Evolutionary conservation across 2,329 filamentous ascomycete species (phyloP).

Genomic region (Penicillium aurantiogriseum): DNA sequence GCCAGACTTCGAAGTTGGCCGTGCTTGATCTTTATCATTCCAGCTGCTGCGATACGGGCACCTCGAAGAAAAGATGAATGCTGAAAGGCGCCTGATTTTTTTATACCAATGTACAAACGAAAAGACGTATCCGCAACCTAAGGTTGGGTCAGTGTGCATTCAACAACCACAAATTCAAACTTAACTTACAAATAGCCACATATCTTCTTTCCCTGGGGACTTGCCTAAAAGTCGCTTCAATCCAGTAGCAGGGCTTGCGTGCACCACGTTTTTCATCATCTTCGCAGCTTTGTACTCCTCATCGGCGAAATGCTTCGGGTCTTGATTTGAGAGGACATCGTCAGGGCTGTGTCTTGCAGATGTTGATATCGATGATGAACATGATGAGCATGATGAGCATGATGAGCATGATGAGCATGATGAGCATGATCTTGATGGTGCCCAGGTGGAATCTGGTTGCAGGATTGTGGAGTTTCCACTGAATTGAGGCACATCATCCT

Average conservation of each 20-base stretch:
- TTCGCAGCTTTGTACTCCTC: conserved; percentile 61
- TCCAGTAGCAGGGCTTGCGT: conserved; percentile 69
- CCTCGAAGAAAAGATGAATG: conserved; percentile 88
- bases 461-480: conserved; percentile 32
- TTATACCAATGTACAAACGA: conserved; percentile 80
- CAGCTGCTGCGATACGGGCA: conserved; percentile 75
- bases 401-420: conserved; percentile 5
- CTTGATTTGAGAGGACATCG: conserved; percentile 11
- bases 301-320: conserved; percentile 61
- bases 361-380: conserved; percentile 23
- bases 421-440: background rate
- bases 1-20: conserved; percentile 63
- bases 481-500: conserved; percentile 60
- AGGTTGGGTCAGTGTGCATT: too few relatives aligned
- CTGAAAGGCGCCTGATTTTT: conserved; percentile 83
- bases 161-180: too few relatives aligned
- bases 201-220: conserved; percentile 78
- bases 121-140: conserved; percentile 71
- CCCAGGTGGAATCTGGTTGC: background rate
- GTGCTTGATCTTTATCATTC: conserved; percentile 78
- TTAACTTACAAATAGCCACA: conserved; percentile 75
- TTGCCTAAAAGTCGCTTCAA: conserved; percentile 72
- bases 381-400: background rate
- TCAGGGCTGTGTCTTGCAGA: conserved; percentile 6
- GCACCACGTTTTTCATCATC: conserved; percentile 58